Base-by-base conservation (phyloP, 148 eudicot genomes). In the Spergularia bocconei region DNA sequence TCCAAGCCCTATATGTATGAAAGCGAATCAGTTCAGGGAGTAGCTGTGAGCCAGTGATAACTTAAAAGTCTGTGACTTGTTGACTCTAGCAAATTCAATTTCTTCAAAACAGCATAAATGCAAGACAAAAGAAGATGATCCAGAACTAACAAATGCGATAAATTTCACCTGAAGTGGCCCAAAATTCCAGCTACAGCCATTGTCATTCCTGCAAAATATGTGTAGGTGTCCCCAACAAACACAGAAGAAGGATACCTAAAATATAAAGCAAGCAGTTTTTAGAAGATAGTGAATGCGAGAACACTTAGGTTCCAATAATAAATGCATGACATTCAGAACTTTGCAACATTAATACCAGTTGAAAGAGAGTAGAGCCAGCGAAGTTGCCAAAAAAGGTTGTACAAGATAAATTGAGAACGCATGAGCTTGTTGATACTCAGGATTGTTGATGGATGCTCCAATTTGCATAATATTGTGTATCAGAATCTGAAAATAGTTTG, bases 141-240 rank as follows among this genome's bases (percentile, higher is more conserved):
- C 36, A n/a, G 73, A 38, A 63, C 7, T 20, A 63, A 75, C 25
- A 69, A 52, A 77, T 76, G 23, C 69, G 64, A 64, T 33, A 70
- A 82, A 44, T 10, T 54, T 69, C 65, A 95, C 98, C 98, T 92
- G 77, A 83, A 95, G 78, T 95, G 97, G 71, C 98, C 98, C 75
- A 95, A 82, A 84, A 95, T 91, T 63, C 98, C 98, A 78, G 79
- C 93, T 7, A 95, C 98, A 52, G 98, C 98, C 97, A 95, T 87
- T 41, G 98, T 88, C 98, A 95, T 95, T 74, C 98, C 98, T 33
- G 93, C 97, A 84, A 95, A 95, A 80, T 92, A 92, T 65, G 98
- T 95, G 82, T 87, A 95, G 36, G 98, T 95, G 77, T 95, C 98
- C 79, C 98, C 98, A 68, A 95, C 98, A 81, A 95, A 95, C 79